phyloP scores from a whole-genome alignment of 2,329 filamentous ascomycete genomes.

The Drechslerella coelobrocha region DNA sequence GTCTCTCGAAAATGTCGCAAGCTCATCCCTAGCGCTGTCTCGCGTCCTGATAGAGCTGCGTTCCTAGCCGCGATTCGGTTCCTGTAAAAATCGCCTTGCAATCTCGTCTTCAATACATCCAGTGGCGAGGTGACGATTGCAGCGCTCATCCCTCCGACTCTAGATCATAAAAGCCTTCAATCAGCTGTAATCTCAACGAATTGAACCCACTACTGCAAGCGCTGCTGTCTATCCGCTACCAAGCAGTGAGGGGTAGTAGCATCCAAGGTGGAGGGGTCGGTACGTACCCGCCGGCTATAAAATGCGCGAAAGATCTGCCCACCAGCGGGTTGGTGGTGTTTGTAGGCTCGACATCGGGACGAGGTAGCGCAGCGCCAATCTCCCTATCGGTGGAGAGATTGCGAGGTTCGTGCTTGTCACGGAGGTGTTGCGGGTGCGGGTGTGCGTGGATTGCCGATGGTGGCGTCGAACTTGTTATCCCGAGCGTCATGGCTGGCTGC shows the following conservation, averaged over 20 bases:
- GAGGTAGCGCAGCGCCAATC: conserved; percentile 44
- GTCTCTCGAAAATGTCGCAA: conserved; percentile 77
- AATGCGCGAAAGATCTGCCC: conserved; percentile 85
- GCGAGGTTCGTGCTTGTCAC: conserved; percentile 31
- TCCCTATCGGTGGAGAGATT: conserved; percentile 46
- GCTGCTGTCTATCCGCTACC: conserved; percentile 3
- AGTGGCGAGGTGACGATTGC: conserved; percentile 92
- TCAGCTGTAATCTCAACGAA: conserved; percentile 6
- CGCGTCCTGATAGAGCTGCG: conserved; percentile 36
- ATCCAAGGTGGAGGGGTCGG: conserved; percentile 19
- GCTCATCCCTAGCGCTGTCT: conserved; percentile 50
- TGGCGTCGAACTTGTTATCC: conserved; percentile 30
- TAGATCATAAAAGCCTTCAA: conserved; percentile 58
- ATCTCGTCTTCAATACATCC: conserved; percentile 88
- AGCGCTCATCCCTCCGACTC: conserved; percentile 86
- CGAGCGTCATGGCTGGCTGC: conserved; percentile 28
- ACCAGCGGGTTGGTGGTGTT: conserved; percentile 44
- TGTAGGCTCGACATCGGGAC: conserved; percentile 43
- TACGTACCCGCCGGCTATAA: conserved; percentile 85
- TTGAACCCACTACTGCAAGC: not conserved
- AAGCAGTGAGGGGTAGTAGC: conserved; percentile 2
- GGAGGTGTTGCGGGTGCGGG: conserved; percentile 26
- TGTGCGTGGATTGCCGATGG: conserved; percentile 22
- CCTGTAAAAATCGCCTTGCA: conserved; percentile 95
- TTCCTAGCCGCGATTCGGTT: conserved; percentile 66